A percentile compares a stretch with the other conserved stretches of the same genome.
These are phyloP conservation scores for Dimocarpus longan DNA, from an alignment of 345 rosid species.

Conservation along the genomic window DNA sequence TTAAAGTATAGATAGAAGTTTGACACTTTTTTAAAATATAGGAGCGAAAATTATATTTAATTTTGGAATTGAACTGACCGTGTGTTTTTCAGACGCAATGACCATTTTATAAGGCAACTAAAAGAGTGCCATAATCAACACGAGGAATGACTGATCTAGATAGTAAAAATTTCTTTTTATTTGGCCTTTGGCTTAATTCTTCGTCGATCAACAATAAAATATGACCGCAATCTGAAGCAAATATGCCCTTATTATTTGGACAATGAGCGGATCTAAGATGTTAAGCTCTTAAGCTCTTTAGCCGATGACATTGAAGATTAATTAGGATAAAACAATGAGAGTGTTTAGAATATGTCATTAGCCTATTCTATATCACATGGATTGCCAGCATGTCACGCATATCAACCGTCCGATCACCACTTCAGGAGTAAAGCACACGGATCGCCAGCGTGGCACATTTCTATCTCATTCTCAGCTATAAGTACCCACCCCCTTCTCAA, in stretches of 20 bases:
- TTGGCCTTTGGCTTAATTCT: no score
- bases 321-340: neutral
- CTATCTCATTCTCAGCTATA: conserved; percentile 3
- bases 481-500: neutral
- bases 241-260: conserved; percentile 49
- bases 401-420: conserved; percentile 11
- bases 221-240: conserved; percentile 26
- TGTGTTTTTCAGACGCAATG: no score
- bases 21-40: no score
- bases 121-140: no score
- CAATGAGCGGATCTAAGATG: conserved; percentile 45
- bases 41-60: no score
- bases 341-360: neutral
- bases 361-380: neutral
- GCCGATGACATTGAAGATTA: neutral
- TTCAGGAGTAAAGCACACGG: neutral
- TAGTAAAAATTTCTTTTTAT: no score
- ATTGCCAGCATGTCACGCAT: conserved; percentile 31
- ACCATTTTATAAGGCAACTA: no score
- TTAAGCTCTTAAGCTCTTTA: conserved; percentile 17
- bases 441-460: conserved; percentile 29
- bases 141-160: no score
- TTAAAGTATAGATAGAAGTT: no score
- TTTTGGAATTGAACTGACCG: no score
- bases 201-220: neutral